Conservation (phyloP, 2,329 filamentous ascomycete genomes). For the Neonectria magnoliae region DNA sequence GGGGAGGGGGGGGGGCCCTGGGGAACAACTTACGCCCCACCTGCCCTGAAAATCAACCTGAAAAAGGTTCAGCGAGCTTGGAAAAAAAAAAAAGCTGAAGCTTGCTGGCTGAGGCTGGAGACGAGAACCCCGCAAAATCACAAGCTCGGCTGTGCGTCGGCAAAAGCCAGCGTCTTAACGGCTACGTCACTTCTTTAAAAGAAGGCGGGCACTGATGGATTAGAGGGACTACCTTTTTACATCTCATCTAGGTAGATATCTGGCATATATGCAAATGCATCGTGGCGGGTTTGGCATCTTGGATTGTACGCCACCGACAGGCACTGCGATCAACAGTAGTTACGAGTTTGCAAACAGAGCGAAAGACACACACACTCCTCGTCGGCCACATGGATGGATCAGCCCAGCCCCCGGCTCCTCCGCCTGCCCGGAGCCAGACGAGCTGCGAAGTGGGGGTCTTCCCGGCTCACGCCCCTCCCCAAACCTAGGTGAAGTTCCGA, state of each 20-base stretch:
- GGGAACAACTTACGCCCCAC: constrained; percentile 7
- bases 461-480: constrained; percentile 8
- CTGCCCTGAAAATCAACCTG: constrained; percentile 3
- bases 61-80: constrained; percentile 11
- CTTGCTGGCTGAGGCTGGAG: constrained; percentile 15
- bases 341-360: not conserved
- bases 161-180: constrained; percentile 47
- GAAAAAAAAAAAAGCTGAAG: constrained; percentile 16
- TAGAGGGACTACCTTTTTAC: too few species aligned
- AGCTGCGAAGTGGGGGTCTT: constrained; percentile 20
- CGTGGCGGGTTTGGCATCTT: not conserved
- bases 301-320: not conserved
- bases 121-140: constrained; percentile 62
- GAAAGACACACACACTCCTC: constrained; percentile 22
- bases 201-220: too few species aligned
- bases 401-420: constrained; percentile 32
- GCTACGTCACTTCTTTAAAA: constrained; percentile 39
- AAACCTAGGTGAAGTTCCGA: constrained; percentile 16
- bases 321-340: not conserved
- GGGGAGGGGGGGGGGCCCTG: not conserved
- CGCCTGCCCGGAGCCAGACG: constrained; percentile 40
- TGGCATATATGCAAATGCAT: not conserved
- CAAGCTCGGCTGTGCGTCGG: constrained; percentile 66
- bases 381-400: constrained; percentile 41
- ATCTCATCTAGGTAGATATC: not conserved